Percentiles rank a stretch among this genome's conserved stretches.
Conservation (phyloP, 352 stramenopile genomes). For the Phytophthora brassicae region DNA sequence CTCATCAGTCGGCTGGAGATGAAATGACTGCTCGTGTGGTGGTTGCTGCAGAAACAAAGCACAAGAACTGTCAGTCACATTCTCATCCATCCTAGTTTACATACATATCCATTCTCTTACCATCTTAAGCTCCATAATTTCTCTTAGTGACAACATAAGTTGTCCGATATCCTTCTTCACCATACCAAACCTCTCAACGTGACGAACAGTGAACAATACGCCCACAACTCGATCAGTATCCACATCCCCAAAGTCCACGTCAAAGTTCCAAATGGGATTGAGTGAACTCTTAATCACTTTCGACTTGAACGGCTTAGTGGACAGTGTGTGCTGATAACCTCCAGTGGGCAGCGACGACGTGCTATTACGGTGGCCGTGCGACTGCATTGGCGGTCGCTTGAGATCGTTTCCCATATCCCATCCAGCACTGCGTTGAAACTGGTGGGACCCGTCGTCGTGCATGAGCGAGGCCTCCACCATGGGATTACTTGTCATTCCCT, state of each 20-base stretch:
- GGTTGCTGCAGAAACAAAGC: constrained; percentile 42
- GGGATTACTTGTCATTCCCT: constrained; percentile 67
- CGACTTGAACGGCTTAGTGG: constrained; percentile 55
- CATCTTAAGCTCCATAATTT: constrained; percentile 77
- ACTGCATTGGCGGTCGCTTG: constrained; percentile 26
- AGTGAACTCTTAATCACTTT: constrained; percentile 70
- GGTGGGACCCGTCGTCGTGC: constrained; percentile 44
- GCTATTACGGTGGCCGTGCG: constrained; percentile 17
- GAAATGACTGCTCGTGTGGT: constrained; percentile 55
- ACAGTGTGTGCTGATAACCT: constrained; percentile 25
- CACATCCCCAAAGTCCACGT: constrained; percentile 80
- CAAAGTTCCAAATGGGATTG: constrained; percentile 82
- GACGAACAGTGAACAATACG: constrained; percentile 66
- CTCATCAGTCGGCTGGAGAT: constrained; percentile 63
- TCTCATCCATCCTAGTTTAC: neutral
- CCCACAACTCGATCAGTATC: constrained; percentile 66
- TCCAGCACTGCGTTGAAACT: constrained; percentile 30
- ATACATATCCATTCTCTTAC: constrained; percentile 40
- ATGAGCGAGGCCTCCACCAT: constrained; percentile 75
- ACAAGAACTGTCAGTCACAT: constrained; percentile 16
- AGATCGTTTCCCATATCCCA: constrained; percentile 56
- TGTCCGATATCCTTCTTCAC: constrained; percentile 77
- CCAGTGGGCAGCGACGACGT: constrained; percentile 26
- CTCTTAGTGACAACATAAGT: constrained; percentile 58
- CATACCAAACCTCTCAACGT: constrained; percentile 74